Evolutionary conservation across 1,284 basidiomycete genomes (phyloP), one percentile per base, ranked within the genome.

Genomic region (Amylostereum chailletii): DNA sequence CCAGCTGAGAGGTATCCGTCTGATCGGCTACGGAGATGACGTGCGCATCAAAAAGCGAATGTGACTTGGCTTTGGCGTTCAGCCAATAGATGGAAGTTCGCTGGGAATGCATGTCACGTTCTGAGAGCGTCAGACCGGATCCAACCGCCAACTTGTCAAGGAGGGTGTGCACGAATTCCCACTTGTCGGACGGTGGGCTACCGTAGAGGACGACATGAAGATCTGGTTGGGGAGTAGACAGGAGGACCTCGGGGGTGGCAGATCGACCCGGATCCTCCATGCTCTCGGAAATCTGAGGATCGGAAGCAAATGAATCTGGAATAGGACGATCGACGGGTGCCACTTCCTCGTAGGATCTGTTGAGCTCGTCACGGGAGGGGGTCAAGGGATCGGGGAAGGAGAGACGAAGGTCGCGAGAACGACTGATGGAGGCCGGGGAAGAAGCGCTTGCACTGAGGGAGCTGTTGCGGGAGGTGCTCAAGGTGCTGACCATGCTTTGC

Each of bases 311-410:
- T 44, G 65, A 19, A 19, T 19, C 19, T 19, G 19, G 19, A 19
- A 19, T 19, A 19, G 19, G 62, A 34, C 65, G 59, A 27, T 60
- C 56, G 50, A 77, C 66, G 42, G 54, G 51, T 1, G 42, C 45
- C 8, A 53, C 33, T 7, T 71, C 65, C 57, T 78, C 75, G 60
- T 72, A 77, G 19, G 78, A 77, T 52, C 69, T 68, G 58, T 72
- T 71, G 54, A 81, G 64, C 50, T 80, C 73, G 62, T 77, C 74
- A 56, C 69, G 72, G 49, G 79, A 81, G 62, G 79, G 83, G 51
- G 77, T 79, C 60, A 88, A 73, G 52, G 84, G 84, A 66, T 87
- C 84, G 42, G 84, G 84, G 67, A 87, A 87, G 34, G 84, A 88
- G 49, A 87, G 65, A 56, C 82, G 76, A 54, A 88, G 74, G 65